These are phyloP conservation scores for Termitomyces sp. DNA, from an alignment of 768 basidiomycete genomes.

Conservation along the genomic window DNA sequence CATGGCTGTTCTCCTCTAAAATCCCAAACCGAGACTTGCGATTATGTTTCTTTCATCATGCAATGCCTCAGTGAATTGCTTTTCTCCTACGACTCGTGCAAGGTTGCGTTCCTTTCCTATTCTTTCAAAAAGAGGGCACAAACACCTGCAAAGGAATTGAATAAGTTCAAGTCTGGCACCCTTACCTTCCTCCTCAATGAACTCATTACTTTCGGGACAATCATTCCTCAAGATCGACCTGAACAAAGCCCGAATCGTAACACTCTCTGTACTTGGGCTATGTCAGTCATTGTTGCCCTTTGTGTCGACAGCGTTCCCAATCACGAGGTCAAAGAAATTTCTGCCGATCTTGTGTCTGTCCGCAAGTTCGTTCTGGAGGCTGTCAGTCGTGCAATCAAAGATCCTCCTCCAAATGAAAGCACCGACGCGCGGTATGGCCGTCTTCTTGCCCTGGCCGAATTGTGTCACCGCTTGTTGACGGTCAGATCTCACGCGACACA, in stretches of 20 bases:
- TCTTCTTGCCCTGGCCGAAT: conserved; percentile 78
- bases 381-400: conserved; percentile 82
- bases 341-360: conserved; percentile 78
- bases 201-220: conserved; percentile 70
- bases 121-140: conserved; percentile 60
- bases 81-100: conserved; percentile 91
- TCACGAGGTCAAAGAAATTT: conserved; percentile 70
- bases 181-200: conserved; percentile 81
- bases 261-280: conserved; percentile 77
- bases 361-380: conserved; percentile 90
- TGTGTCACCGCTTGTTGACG: conserved; percentile 84
- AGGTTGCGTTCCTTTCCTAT: conserved; percentile 79
- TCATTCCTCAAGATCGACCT: conserved; percentile 60
- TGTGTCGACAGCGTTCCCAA: conserved; percentile 77
- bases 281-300: conserved; percentile 88
- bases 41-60: conserved; percentile 81
- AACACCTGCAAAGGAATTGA: conserved; percentile 59
- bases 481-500: conserved; percentile 62
- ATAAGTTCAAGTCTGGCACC: conserved; percentile 59
- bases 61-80: conserved; percentile 88
- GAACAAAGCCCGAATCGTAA: conserved; percentile 52
- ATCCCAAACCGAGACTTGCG: conserved; percentile 25
- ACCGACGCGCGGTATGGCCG: conserved; percentile 83
- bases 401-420: conserved; percentile 51
- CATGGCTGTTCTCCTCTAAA: conserved; percentile 1